Conservation (phyloP, 2,329 filamentous ascomycete species). For the Arthrobotrys sinensis region DNA sequence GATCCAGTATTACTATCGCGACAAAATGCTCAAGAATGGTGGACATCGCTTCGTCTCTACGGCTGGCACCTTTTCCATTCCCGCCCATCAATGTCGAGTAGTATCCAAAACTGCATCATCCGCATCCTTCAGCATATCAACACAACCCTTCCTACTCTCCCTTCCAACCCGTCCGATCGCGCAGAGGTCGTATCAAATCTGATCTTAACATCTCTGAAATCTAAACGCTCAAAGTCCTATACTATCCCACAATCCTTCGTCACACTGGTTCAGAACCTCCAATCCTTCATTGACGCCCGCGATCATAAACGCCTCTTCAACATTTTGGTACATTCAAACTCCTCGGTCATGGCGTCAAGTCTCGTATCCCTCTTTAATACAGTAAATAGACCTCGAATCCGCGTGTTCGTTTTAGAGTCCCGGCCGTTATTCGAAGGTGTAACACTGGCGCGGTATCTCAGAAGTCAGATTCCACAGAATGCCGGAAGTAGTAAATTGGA, state of each 20-base stretch:
- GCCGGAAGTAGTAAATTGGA: background rate
- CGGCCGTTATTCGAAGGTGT: conserved; percentile 57
- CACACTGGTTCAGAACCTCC: conserved; percentile 31
- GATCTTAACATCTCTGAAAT: conserved; percentile 41
- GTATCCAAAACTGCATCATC: conserved; percentile 60
- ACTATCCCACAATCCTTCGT: conserved; percentile 49
- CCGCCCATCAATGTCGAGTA: conserved; percentile 54
- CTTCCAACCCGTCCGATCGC: conserved; percentile 3
- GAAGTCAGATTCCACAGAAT: conserved; percentile 34
- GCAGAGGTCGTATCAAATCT: conserved; percentile 31
- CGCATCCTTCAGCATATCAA: conserved; percentile 45
- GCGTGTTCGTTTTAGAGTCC: conserved; percentile 55
- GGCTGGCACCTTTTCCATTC: conserved; percentile 59
- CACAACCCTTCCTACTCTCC: conserved; percentile 17
- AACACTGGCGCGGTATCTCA: conserved; percentile 50
- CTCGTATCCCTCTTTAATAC: conserved; percentile 40
- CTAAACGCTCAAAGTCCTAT: conserved; percentile 45
- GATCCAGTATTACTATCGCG: conserved; percentile 38
- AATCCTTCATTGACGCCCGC: conserved; percentile 26
- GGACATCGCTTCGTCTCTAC: conserved; percentile 50
- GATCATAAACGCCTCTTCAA: conserved; percentile 50
- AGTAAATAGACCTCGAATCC: conserved; percentile 40
- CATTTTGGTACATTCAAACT: conserved; percentile 56
- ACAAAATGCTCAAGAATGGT: conserved; percentile 39
- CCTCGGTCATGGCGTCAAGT: conserved; percentile 56